Evolutionary conservation across 257 asterid genomes (phyloP).

Genomic region (Nicotiana tabacum): DNA sequence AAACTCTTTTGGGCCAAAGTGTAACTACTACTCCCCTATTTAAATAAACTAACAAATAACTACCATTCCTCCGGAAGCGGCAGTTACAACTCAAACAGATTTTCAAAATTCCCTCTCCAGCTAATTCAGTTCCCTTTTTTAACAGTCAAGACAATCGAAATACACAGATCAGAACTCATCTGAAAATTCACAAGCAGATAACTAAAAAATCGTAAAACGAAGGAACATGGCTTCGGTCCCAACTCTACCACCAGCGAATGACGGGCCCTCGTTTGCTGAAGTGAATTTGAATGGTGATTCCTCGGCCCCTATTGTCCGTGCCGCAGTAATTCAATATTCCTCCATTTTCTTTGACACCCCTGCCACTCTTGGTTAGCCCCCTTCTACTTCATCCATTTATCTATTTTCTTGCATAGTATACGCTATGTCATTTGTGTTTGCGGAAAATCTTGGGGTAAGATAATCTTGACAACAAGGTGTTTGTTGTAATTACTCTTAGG

Average conservation of each 20-base stretch:
- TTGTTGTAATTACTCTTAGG: background rate
- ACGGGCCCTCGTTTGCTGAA: too few relatives aligned
- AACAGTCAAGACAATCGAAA: background rate
- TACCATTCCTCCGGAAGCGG: background rate
- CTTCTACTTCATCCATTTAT: background rate
- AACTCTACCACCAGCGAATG: background rate
- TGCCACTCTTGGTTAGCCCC: constrained; percentile 63
- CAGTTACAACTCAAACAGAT: background rate
- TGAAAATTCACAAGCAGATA: background rate
- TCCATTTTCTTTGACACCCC: constrained; percentile 85
- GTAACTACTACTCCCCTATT: too few relatives aligned
- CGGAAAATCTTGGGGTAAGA: too few relatives aligned
- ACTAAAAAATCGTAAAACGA: background rate
- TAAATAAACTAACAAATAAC: background rate
- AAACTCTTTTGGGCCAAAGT: background rate
- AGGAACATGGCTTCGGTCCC: constrained; percentile 60
- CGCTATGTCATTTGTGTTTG: too few relatives aligned
- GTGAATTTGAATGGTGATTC: too few relatives aligned
- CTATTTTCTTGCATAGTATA: too few relatives aligned
- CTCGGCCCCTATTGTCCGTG: constrained; percentile 36
- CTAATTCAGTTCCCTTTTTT: background rate
- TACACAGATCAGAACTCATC: background rate
- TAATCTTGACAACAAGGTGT: background rate
- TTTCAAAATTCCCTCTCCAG: background rate
- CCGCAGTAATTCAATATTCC: constrained; percentile 83